Base-by-base conservation (phyloP, 2,329 filamentous ascomycete species). In the Ceratocystis variospora region DNA sequence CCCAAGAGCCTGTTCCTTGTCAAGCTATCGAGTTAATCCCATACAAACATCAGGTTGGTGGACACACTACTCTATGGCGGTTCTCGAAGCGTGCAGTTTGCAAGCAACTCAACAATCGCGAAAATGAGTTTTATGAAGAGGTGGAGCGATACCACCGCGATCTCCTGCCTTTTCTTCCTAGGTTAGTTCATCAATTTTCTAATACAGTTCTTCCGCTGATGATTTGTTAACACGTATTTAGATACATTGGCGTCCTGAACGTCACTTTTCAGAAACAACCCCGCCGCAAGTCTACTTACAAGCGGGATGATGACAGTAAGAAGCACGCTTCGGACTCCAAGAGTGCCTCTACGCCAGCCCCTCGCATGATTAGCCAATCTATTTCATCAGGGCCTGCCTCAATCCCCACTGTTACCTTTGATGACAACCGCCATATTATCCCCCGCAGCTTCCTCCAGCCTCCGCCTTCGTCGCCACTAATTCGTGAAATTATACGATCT, bases 91-190 rank as follows among this genome's bases (percentile, higher is more conserved):
- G 92, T 71, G 94, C 94, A 66, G 92, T 99, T 10, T 99, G 94
- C 80, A 99, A 99, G 77, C 91, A 96, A 77, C 83, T 99, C 73
- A 99, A 96, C 75, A 99, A 96, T 74, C 84, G 93, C 72, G 94
- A 99, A 74, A 99, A 99, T 76, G 90, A 96, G 76, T 99, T 99
- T 74, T 99, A 99, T 75, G 94, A 99, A 76, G 94, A 87, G 65
- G 90, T 97, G 72, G 94, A 99, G 78, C 86, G 85, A 72, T 85
- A 90, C 70, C 93, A 99, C 75, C 89, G 91, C 70, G 88, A 96
- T 73, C 81, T 99, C 72, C 79, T 99, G 68, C 85, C 88, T 53
- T 99, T 97, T 74, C 80, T 99, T 70, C 94, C 94, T 70, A 90
- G 92, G 86, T 88, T 78, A 69, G 79, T 74, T 67, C 73, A 62